Percentiles rank a stretch among this genome's conserved stretches.
These are phyloP conservation scores for Populus simonii DNA, from an alignment of 345 rosid species.

Conservation along the genomic window DNA sequence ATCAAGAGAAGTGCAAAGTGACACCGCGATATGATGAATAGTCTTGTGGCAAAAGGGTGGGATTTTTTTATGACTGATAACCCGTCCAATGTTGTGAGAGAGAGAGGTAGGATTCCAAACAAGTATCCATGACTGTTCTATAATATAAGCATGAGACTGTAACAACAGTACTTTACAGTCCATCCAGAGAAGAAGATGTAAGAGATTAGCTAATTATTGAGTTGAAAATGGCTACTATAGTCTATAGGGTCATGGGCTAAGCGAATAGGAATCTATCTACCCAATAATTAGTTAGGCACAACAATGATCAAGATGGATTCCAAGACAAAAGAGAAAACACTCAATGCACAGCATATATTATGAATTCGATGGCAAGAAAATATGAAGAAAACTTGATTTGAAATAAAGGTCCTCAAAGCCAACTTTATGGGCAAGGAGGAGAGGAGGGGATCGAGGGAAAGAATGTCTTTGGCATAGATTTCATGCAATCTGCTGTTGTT, in stretches of 20 bases:
- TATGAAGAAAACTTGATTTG: background rate
- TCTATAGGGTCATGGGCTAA: background rate
- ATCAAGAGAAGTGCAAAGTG: too few relatives aligned
- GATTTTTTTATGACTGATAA: too few relatives aligned
- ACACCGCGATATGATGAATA: background rate
- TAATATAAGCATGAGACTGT: background rate
- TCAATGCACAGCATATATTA: too few relatives aligned
- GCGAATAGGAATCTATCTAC: background rate
- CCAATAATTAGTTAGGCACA: too few relatives aligned
- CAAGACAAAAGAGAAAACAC: too few relatives aligned
- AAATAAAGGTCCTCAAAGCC: constrained; percentile 28
- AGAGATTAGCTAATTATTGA: background rate
- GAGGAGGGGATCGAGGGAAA: background rate
- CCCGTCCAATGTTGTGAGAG: background rate
- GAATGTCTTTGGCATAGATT: constrained; percentile 19
- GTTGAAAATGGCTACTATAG: background rate
- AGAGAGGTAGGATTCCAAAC: background rate
- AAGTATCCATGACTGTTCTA: background rate
- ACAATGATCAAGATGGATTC: too few relatives aligned
- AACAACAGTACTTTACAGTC: background rate
- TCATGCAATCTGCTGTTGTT: constrained; percentile 24
- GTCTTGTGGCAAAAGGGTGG: background rate
- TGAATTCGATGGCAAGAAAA: background rate
- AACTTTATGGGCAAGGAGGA: constrained; percentile 9
- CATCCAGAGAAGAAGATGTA: background rate